A percentile compares a stretch with the other conserved stretches of the same genome.
Conservation (phyloP, 306 rosid genomes). For the Malus sylvestris region DNA sequence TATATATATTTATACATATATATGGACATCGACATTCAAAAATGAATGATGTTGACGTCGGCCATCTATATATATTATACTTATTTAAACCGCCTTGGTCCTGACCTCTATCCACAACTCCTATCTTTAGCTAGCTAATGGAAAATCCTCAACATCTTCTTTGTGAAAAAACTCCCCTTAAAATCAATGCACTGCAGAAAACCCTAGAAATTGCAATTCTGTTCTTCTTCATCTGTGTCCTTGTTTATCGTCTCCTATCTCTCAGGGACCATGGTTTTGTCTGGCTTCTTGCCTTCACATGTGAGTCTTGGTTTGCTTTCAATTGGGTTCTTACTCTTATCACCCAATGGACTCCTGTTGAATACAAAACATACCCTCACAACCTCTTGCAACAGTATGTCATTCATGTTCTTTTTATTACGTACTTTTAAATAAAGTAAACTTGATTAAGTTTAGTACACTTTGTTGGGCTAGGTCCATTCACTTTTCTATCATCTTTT, state of each 20-base stretch:
- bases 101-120: no score
- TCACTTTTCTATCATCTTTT: no score
- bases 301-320: slow-evolving; percentile 59
- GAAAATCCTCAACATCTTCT: slow-evolving; percentile 5
- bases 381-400: slow-evolving; percentile 40
- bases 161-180: slow-evolving; percentile 18
- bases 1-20: no score
- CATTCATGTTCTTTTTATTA: no score
- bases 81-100: no score
- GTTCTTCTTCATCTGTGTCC: slow-evolving; percentile 33
- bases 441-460: no score
- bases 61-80: no score
- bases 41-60: no score
- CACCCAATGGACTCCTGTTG: slow-evolving; percentile 47
- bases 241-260: slow-evolving; percentile 28
- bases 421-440: no score
- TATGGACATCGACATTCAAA: no score
- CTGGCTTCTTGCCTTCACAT: slow-evolving; percentile 47
- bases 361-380: slow-evolving; percentile 27
- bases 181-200: slow-evolving; percentile 9
- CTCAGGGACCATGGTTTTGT: slow-evolving; percentile 19
- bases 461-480: no score
- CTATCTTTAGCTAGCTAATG: not conserved
- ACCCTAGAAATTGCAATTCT: slow-evolving; percentile 20
- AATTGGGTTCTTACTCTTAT: slow-evolving; percentile 22